Base-by-base conservation (phyloP, 345 rosid species). In the Theobroma cacao region DNA sequence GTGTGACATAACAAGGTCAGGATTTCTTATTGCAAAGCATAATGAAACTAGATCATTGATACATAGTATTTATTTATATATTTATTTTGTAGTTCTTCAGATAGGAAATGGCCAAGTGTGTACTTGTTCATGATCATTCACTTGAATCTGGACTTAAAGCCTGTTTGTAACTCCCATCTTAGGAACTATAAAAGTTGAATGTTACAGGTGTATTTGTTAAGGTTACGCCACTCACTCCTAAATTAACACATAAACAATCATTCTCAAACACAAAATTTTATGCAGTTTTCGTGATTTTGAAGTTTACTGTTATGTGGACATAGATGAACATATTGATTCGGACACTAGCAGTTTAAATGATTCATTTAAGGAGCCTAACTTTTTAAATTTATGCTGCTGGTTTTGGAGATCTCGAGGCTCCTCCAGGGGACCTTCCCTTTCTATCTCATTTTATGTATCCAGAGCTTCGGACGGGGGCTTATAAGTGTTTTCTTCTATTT, bases 401-500 rank as follows among this genome's bases (percentile, higher is more conserved):
- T 47, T 69, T 69, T 70, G 59, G 59, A 67, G 58, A n/a, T 38
- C 9, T 28, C 31, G 50, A n/a, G 43, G 61, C 45, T 33, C 47
- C 75, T 72, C 4, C 34, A 11, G 45, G 2, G 60, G 31, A 20
- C 45, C 61, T 5, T 52, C 75, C 33, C 30, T 72, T 52, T 53
- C 75, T 72, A 36, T 6, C 11, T 72, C 75, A 30, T 71, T 18
- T 48, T 52, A 11, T 31, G 28, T 71, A 11, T 5, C 74, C 28
- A 47, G 74, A 48, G 48, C 41, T 70, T 48, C 26, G 30, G 31
- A 50, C 24, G 0, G 20, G 59, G 30, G 26, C 61, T 33, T 72
- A 41, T 72, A 72, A 50, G 11, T 26, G 31, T 65, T 65, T 64
- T 78, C 31, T 80, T 5, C 2, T 73, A 75, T 63, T 69, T 38